Conservation (phyloP, 208 protist species). For the Tritrichomonas musculus region DNA sequence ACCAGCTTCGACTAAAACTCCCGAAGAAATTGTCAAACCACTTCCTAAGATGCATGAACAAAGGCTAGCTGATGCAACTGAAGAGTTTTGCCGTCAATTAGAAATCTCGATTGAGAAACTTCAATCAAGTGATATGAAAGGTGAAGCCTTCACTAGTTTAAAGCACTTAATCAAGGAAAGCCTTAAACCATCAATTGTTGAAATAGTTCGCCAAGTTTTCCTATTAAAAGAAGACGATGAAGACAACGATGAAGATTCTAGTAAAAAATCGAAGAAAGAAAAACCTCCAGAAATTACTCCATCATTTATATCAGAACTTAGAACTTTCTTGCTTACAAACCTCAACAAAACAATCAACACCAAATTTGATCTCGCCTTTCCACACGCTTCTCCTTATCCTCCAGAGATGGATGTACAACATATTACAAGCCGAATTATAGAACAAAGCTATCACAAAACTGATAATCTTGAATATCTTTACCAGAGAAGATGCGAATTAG, state of each 20-base stretch:
- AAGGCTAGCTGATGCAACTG: not conserved
- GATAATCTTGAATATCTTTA: not conserved
- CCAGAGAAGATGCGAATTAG: not conserved
- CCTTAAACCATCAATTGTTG: not conserved
- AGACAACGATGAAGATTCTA: not conserved
- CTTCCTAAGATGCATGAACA: not conserved
- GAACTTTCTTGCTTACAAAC: not conserved
- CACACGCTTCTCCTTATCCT: not conserved
- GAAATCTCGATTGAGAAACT: not conserved
- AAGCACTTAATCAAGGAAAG: not conserved
- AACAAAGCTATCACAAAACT: too few relatives aligned
- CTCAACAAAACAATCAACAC: not conserved
- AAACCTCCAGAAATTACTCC: not conserved
- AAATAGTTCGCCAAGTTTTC: not conserved
- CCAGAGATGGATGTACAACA: not conserved
- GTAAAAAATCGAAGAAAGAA: not conserved
- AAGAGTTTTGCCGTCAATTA: not conserved
- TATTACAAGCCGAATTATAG: not conserved
- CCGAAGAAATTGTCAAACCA: constrained; percentile 15
- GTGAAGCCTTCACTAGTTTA: not conserved
- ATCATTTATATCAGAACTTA: not conserved
- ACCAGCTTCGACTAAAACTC: not conserved
- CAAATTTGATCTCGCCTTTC: not conserved
- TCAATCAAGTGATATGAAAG: not conserved
- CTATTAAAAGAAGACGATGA: not conserved